Percentiles rank a stretch among this genome's conserved stretches.
These are phyloP conservation scores for Harringtonia aguacate DNA, from an alignment of 2,329 filamentous ascomycete genomes.

Conservation along the genomic window DNA sequence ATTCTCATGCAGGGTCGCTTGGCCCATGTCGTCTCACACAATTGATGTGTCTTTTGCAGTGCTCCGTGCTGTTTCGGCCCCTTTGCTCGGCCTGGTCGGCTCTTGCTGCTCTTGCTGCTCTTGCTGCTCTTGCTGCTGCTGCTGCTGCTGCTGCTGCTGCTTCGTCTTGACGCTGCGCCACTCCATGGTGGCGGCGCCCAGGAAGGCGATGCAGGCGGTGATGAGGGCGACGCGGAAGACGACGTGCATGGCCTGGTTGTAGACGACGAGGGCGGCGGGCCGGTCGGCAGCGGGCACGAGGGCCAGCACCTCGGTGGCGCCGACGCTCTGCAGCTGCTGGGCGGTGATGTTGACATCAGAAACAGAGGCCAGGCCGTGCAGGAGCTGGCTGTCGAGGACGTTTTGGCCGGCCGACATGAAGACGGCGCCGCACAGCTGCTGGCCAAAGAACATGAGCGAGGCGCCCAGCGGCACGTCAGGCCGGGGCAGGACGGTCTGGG, in stretches of 20 bases:
- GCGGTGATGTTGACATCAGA: background rate
- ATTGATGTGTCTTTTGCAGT: no score
- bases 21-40: no score
- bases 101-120: no score
- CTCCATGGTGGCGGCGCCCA: constrained; percentile 20
- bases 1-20: no score
- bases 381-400: constrained; percentile 8
- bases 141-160: background rate
- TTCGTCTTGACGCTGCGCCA: constrained; percentile 29
- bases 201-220: constrained; percentile 20
- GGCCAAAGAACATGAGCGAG: background rate
- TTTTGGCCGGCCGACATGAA: constrained; percentile 7
- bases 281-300: background rate
- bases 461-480: constrained; percentile 29
- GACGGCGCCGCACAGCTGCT: constrained; percentile 21
- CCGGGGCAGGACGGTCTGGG: constrained; percentile 31
- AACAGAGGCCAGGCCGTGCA: constrained; percentile 16
- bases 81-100: no score
- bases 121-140: background rate
- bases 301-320: constrained; percentile 4
- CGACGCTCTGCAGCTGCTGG: constrained; percentile 5
- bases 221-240: constrained; percentile 42
- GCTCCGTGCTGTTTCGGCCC: no score
- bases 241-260: constrained; percentile 40
- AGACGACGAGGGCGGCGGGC: constrained; percentile 21